Percentiles rank a stretch among this genome's conserved stretches.
These are phyloP conservation scores for Cicer cuneatum DNA, from an alignment of 306 rosid species.

Conservation along the genomic window DNA sequence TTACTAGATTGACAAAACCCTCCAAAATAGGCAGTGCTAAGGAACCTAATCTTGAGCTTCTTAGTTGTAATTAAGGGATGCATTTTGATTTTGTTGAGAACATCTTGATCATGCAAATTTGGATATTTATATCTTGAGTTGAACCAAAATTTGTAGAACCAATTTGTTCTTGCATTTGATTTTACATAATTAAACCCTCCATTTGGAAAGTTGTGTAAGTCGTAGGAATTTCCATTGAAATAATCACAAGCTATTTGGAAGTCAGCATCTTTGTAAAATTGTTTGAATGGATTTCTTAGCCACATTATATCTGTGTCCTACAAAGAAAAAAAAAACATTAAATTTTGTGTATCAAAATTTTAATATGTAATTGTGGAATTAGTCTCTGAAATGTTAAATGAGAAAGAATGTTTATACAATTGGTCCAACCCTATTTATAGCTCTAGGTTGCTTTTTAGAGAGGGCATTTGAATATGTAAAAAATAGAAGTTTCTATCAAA, in stretches of 20 bases:
- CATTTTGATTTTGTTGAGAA: constrained; percentile 64
- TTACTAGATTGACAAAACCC: constrained; percentile 71
- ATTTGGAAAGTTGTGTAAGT: constrained; percentile 58
- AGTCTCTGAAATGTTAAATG: not conserved
- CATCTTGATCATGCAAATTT: constrained; percentile 70
- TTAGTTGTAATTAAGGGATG: constrained; percentile 43
- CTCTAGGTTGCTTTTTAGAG: no score
- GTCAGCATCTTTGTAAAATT: constrained; percentile 61
- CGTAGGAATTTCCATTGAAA: constrained; percentile 54
- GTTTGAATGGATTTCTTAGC: constrained; percentile 74
- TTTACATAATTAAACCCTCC: constrained; percentile 81
- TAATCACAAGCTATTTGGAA: constrained; percentile 84
- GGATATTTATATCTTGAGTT: constrained; percentile 55
- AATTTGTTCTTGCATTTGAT: constrained; percentile 59
- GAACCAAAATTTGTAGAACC: constrained; percentile 80
- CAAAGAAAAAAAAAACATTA: not conserved
- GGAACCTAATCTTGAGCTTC: constrained; percentile 62
- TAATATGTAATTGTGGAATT: not conserved
- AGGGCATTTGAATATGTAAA: no score
- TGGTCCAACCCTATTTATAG: no score
- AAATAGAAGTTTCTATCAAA: no score
- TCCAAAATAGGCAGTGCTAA: constrained; percentile 67
- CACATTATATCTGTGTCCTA: constrained; percentile 93
- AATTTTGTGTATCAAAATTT: not conserved
- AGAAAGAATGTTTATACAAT: no score